Conservation (phyloP, 768 basidiomycete species). For the Suillus subluteus region DNA sequence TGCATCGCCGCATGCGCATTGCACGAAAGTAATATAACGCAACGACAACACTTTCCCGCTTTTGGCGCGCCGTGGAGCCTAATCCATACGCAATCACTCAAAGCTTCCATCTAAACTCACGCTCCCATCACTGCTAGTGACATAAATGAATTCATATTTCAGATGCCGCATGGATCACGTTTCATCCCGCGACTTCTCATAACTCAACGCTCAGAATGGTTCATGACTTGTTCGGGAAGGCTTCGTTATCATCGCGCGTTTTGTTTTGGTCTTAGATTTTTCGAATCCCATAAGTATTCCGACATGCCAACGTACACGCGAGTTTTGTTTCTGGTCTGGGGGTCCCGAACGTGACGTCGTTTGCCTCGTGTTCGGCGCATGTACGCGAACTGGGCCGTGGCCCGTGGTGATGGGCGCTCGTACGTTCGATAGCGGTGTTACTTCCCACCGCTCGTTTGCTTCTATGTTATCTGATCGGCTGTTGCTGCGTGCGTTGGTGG, state of each 20-base stretch:
- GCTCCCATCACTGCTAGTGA: conserved; percentile 4
- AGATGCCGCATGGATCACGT: conserved; percentile 5
- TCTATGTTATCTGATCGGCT: conserved; percentile 8
- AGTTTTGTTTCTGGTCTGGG: neutral
- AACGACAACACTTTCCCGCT: conserved; percentile 8
- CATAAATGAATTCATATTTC: conserved; percentile 5
- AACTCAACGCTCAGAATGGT: neutral
- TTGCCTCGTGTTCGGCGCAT: conserved; percentile 12
- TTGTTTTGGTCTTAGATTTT: neutral
- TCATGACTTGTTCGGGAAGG: neutral
- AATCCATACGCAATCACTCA: neutral
- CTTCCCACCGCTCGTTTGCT: conserved; percentile 6
- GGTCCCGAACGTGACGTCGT: neutral
- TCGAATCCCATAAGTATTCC: neutral
- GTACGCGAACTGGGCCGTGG: conserved; percentile 5
- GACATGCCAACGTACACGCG: neutral
- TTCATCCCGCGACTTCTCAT: conserved; percentile 2
- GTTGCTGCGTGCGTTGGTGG: neutral
- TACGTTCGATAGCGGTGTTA: neutral
- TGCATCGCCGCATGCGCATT: conserved; percentile 9
- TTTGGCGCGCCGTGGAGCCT: conserved; percentile 8
- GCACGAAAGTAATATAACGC: conserved; percentile 2
- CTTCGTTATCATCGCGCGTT: conserved; percentile 9
- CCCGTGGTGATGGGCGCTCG: conserved; percentile 4
- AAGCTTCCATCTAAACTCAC: conserved; percentile 7